Base-by-base conservation (phyloP, 2,329 filamentous ascomycete genomes). In the Alternaria dauci region DNA sequence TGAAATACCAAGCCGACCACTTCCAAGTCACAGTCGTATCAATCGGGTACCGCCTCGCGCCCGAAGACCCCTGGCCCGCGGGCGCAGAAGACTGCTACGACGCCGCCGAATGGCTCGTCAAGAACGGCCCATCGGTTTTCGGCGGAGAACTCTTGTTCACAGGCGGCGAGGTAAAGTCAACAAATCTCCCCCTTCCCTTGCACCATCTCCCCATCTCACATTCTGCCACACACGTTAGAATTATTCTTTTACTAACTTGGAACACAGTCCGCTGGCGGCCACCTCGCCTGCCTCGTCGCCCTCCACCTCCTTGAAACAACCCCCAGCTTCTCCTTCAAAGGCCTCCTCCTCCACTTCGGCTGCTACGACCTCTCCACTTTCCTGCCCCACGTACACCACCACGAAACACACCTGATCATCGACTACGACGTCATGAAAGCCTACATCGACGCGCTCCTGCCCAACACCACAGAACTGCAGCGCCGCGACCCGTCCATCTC, bases 21-120 rank as follows among this genome's bases (percentile, higher is more conserved):
- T 81, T 78, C 47, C 76, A 82, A 38, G 59, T 87, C 3, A 82
- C 82, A 0, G 82, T 85, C 16, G 72, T 89, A 12, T 86, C 83
- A 0, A 81, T 88, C 7, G 87, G 86, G 1, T 89, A 89, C 70
- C 80, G 87, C 28, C 81, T 87, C 18, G 86, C 86, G 0, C 87
- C 87, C 0, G 86, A 89, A 69, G 60, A 88, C 65, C 85, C 86
- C 0, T 88, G 82, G 70, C 87, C 87, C 0, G 80, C 80, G 0
- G 83, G 80, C 0, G 80, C 82, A 4, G 79, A 88, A 53, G 87
- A 89, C 71, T 87, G 85, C 73, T 82, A 83, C 66, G 86, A 88
- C 68, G 84, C 81, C 4, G 86, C 81, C 0, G 82, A 85, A 59
- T 85, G 84, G 72, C 76, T 88, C 2, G 73, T 85, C 26, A 81